A percentile compares a stretch with the other conserved stretches of the same genome.
Conservation (phyloP, 148 eudicot species). For the Polygonum aviculare region DNA sequence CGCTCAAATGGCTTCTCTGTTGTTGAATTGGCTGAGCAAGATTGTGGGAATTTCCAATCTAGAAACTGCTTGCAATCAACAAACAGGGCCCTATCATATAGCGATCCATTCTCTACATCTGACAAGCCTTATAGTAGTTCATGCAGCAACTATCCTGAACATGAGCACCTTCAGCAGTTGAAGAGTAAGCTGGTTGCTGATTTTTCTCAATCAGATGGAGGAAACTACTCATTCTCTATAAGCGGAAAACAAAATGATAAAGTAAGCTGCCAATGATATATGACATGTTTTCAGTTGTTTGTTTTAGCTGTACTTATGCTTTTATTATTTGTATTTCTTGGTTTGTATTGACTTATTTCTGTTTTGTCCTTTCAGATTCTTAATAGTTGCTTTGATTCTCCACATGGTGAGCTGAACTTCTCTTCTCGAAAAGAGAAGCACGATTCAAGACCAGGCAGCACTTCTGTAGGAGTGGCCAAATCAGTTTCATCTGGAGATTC, state of each 20-base stretch:
- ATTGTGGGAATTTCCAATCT: conserved; percentile 24
- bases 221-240: conserved; percentile 26
- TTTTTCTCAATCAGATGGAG: conserved; percentile 36
- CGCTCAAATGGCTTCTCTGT: conserved; percentile 28
- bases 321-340: neutral
- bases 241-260: conserved; percentile 30
- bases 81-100: conserved; percentile 24
- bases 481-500: conserved; percentile 25
- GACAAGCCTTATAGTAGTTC: conserved; percentile 27
- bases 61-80: conserved; percentile 20
- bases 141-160: conserved; percentile 27
- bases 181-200: conserved; percentile 53
- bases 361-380: conserved; percentile 12
- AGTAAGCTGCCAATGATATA: conserved; percentile 27
- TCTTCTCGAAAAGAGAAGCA: conserved; percentile 22
- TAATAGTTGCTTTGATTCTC: conserved; percentile 19
- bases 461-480: conserved; percentile 13
- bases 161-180: conserved; percentile 43
- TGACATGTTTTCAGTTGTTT: neutral
- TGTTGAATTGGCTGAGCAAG: conserved; percentile 16
- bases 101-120: conserved; percentile 24
- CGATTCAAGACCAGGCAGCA: conserved; percentile 14
- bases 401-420: conserved; percentile 24
- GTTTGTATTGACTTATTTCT: neutral
- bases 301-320: neutral